Evolutionary conservation across 768 basidiomycete species (phyloP).

Genomic region (Tephrocybe sp.): DNA sequence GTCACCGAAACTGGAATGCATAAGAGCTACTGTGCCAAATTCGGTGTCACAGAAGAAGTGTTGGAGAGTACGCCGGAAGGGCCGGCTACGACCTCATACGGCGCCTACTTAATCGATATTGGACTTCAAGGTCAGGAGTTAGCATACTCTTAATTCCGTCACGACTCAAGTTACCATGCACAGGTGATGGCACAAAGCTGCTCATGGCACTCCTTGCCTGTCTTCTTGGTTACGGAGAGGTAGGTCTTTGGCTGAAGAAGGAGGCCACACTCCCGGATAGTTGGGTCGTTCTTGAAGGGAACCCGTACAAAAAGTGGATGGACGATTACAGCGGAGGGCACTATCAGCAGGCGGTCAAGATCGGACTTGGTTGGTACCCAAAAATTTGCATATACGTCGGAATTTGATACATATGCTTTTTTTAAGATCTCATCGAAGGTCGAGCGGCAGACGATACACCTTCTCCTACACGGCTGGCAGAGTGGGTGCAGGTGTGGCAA

Average conservation of each 20-base stretch:
- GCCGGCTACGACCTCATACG: conserved; percentile 78
- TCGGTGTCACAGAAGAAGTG: conserved; percentile 61
- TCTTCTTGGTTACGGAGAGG: conserved; percentile 89
- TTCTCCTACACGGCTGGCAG: conserved; percentile 51
- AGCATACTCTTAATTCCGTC: neutral
- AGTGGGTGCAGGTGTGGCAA: conserved; percentile 73
- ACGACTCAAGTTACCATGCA: neutral
- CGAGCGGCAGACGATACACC: conserved; percentile 62
- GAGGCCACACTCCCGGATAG: conserved; percentile 43
- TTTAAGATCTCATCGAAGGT: conserved; percentile 69
- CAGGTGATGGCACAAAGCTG: conserved; percentile 69
- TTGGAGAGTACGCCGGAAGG: conserved; percentile 64
- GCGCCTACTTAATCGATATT: conserved; percentile 78
- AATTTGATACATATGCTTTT: neutral
- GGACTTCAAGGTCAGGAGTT: conserved; percentile 57
- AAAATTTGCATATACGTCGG: neutral
- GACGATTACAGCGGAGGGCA: conserved; percentile 72
- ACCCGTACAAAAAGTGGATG: conserved; percentile 76
- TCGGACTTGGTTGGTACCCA: conserved; percentile 62
- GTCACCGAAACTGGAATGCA: conserved; percentile 73
- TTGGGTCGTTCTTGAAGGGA: conserved; percentile 61
- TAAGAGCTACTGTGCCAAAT: conserved; percentile 63
- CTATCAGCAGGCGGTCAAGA: conserved; percentile 71
- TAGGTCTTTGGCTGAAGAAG: conserved; percentile 78
- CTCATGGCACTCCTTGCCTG: conserved; percentile 85